Base-by-base conservation (phyloP, 371 early-diverging fungal genomes). In the Dinochytrium kinnereticum region DNA sequence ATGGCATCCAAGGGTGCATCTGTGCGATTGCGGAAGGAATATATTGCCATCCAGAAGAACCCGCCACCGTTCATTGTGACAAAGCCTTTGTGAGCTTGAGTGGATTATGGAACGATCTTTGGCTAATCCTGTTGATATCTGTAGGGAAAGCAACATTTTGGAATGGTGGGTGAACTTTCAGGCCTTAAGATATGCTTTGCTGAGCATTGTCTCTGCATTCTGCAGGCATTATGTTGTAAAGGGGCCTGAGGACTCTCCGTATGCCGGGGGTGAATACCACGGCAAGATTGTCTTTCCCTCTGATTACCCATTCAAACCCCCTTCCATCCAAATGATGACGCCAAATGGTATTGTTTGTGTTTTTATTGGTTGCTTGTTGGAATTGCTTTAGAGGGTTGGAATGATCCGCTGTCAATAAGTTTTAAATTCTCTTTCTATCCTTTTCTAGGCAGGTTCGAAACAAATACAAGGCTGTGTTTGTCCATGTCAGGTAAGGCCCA, bases 231-330 rank as follows among this genome's bases (percentile, higher is more conserved):
- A 96, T 82, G 91, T 97, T 28, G 89, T 98, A 72, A 88, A 86
- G 37, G 98, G 98, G 33, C 97, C 98, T 69, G 93, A 93, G 10
- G 96, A 95, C 65, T 91, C 95, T 13, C 94, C 94, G 44, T 98
- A 95, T 74, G 88, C 28, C 1, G 76, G 67, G 7, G 76, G 76
- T 1, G 24, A 66, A 24, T 76, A 76, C 64, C 71, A 95, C 79
- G 98, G 98, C 74, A 91, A 91, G 78, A 84, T 98, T n/a, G 88
- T 88, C n/a, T 98, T 97, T 71, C 99, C 99, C 0, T 1, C 92
- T 49, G 97, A 97, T 74, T 98, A 98, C 70, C 99, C 99, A 17
- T 98, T 89, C 86, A 94, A 93, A 78, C 98, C 97, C 59, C 97
- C 97, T 19, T 82, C 93, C 10, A 96, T 98, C 78, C 90, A 92